Evolutionary conservation across 495 filamentous ascomycete genomes (phyloP).

Genomic region (Penicillium canariense): DNA sequence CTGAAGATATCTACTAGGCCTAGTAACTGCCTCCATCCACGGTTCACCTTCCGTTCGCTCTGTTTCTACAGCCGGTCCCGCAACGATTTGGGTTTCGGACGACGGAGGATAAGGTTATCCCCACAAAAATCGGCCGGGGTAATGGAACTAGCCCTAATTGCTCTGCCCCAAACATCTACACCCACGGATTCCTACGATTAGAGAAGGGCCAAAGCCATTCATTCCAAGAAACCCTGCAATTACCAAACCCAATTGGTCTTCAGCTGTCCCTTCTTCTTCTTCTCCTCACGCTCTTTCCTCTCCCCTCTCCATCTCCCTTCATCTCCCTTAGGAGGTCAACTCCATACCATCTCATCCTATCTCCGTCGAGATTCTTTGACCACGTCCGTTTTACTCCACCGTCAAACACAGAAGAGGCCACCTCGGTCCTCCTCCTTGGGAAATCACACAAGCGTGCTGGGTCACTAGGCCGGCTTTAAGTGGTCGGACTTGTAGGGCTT

Average conservation of each 20-base stretch:
- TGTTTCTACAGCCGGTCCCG: too few relatives aligned
- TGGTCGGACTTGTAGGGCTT: conserved; percentile 18
- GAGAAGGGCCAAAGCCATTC: neutral
- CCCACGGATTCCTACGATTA: neutral
- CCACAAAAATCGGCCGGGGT: too few relatives aligned
- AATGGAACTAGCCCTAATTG: neutral
- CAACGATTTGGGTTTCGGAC: too few relatives aligned
- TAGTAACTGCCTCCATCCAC: neutral
- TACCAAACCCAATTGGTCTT: neutral
- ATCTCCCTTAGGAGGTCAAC: neutral
- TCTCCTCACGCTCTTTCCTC: neutral
- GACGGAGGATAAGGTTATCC: neutral
- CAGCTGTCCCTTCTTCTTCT: neutral
- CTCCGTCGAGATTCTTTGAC: neutral
- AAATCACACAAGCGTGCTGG: conserved; percentile 8
- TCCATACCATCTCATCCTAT: neutral
- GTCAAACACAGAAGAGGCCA: conserved; percentile 6
- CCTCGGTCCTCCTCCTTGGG: neutral
- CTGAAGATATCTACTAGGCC: neutral
- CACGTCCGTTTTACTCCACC: neutral
- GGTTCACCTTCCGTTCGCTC: too few relatives aligned
- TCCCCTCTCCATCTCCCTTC: neutral
- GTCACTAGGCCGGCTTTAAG: conserved; percentile 7
- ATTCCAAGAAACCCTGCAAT: too few relatives aligned
- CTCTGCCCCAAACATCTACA: neutral